Base-by-base conservation (phyloP, 352 stramenopile genomes). In the Globisporangium apiculatum region DNA sequence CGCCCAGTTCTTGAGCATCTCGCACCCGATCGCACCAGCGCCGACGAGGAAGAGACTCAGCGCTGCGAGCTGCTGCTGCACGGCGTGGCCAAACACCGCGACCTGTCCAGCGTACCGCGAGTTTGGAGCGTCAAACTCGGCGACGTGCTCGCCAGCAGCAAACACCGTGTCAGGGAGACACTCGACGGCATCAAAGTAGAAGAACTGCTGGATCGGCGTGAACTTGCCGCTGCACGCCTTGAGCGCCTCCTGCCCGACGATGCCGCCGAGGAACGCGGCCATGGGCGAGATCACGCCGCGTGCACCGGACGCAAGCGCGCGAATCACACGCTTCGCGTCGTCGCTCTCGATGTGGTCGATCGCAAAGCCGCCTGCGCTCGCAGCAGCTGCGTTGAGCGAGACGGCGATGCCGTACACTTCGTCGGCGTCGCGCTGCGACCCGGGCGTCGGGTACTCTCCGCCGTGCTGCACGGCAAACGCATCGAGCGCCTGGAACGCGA, bases 1-100 rank as follows among this genome's bases (percentile, higher is more conserved):
- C 1, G 97, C 97, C 95, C 96, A 99, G 71, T 99, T 99, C 80
- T 99, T 99, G 7, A 99, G 83, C 94, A 99, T 99, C 77, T 99
- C 98, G 68, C 98, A 99, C 4, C 98, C 97, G 66, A 99, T 99
- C 4, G 97, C 98, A 50, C 98, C 98, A 14, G 97, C 96, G 35
- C 98, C 98, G 52, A 99, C 95, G 17, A 99, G 78, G 64, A 99
- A 99, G 64, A 99, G 72, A 51, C 83, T 96, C 59, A 97, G 65
- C 51, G 86, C 82, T 36, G 89, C 75, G 48, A 98, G 79, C 54
- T 90, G 84, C 37, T 80, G 71, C 60, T 96, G 87, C 36, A 97
- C 48, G 7, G 67, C 64, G 8, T 73, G 76, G 9, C 91, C 91
- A 56, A 97, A 98, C 10, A 98, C 85, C 1, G 83, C 84, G 49